Percentiles rank a stretch among this genome's conserved stretches.
These are phyloP conservation scores for Pneumocystis jirovecii DNA, from an alignment of 1,139 yeast genomes.

Conservation along the genomic window DNA sequence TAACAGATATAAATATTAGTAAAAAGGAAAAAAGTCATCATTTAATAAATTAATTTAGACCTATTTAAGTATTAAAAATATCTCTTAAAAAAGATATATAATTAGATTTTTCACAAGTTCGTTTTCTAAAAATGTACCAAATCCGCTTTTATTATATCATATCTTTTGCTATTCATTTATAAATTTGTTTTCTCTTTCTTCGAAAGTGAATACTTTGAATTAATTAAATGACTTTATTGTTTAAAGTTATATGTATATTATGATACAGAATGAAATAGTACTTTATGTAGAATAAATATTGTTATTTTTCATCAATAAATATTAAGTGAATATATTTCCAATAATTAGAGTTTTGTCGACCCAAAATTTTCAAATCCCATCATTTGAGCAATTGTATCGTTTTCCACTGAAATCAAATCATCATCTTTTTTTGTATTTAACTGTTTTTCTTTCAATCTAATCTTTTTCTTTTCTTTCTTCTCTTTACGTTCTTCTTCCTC, in stretches of 20 bases:
- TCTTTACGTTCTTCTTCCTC: slow-evolving; percentile 21
- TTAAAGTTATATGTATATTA: too few relatives aligned
- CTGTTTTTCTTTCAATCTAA: slow-evolving; percentile 18
- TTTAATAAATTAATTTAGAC: background rate
- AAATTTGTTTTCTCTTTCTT: background rate
- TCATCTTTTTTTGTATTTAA: slow-evolving; percentile 19
- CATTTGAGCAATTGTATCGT: slow-evolving; percentile 26
- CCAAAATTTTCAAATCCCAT: slow-evolving; percentile 42
- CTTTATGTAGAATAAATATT: too few relatives aligned
- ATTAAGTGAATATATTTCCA: too few relatives aligned
- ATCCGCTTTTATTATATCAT: background rate
- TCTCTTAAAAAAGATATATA: background rate
- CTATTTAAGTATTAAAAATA: background rate
- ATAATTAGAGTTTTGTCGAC: background rate
- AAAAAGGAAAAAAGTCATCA: background rate
- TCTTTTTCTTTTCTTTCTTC: slow-evolving; percentile 17
- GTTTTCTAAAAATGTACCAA: background rate
- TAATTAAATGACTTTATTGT: too few relatives aligned
- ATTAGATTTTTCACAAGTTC: background rate
- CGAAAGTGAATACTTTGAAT: too few relatives aligned
- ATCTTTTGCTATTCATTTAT: background rate
- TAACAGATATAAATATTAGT: too few relatives aligned
- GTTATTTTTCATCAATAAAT: too few relatives aligned
- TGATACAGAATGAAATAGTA: too few relatives aligned
- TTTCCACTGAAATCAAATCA: slow-evolving; percentile 14